Conservation (phyloP, 2,329 filamentous ascomycete species). For the Botrytis fabae region DNA sequence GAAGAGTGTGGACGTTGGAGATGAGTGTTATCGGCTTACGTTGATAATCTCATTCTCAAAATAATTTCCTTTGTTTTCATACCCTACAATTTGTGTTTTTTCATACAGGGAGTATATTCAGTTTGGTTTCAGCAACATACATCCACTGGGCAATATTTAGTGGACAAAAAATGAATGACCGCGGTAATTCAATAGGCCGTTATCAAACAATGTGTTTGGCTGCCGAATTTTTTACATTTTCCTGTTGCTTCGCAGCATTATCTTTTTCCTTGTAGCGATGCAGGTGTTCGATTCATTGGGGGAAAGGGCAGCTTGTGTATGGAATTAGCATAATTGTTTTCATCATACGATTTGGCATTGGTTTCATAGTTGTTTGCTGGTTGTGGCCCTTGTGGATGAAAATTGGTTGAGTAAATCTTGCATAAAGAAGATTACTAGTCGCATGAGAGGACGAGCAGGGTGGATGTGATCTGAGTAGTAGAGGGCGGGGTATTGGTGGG, state of each 20-base stretch:
- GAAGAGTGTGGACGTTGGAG: slow-evolving; percentile 96
- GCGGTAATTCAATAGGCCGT: slow-evolving; percentile 1
- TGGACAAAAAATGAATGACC: slow-evolving; percentile 4
- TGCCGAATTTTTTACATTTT: slow-evolving; percentile 12
- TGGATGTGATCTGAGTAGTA: background rate
- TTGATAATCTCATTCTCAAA: slow-evolving; percentile 20
- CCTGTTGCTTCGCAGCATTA: slow-evolving; percentile 1
- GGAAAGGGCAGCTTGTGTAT: slow-evolving; percentile 15
- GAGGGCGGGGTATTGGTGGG: background rate
- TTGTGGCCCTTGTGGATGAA: slow-evolving; percentile 9
- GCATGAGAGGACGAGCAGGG: background rate
- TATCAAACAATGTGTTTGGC: slow-evolving; percentile 2
- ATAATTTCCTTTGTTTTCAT: slow-evolving; percentile 21
- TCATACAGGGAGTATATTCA: slow-evolving; percentile 19
- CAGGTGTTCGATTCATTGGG: slow-evolving; percentile 21
- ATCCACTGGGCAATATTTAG: slow-evolving; percentile 6
- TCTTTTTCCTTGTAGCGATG: slow-evolving; percentile 13
- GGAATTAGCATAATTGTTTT: slow-evolving; percentile 21
- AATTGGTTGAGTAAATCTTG: background rate
- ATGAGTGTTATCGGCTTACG: slow-evolving; percentile 92
- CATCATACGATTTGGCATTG: slow-evolving; percentile 1
- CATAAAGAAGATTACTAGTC: slow-evolving; percentile 9
- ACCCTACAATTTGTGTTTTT: slow-evolving; percentile 19
- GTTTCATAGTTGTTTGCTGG: slow-evolving; percentile 11
- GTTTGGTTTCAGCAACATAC: slow-evolving; percentile 10